Percentiles rank a stretch among this genome's conserved stretches.
These are phyloP conservation scores for Zygoascus hellenicus DNA, from an alignment of 1,139 yeast species.

Conservation along the genomic window DNA sequence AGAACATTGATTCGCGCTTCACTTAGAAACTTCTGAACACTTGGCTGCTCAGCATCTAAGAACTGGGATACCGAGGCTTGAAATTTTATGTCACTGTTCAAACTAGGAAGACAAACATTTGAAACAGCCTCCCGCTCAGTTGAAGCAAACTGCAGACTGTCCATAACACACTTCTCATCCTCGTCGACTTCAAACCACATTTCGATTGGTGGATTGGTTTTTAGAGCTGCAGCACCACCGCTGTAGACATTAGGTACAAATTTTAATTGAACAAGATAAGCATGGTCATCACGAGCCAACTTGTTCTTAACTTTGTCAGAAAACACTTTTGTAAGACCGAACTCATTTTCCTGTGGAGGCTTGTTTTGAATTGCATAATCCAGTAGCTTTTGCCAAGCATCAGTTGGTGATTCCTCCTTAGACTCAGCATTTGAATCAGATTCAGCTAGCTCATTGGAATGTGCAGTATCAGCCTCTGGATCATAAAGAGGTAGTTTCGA, in stretches of 20 bases:
- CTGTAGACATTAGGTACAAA: constrained; percentile 45
- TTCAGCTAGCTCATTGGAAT: constrained; percentile 13
- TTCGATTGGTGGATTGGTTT: constrained; percentile 48
- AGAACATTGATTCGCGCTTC: constrained; percentile 40
- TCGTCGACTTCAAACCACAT: constrained; percentile 46
- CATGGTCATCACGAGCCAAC: constrained; percentile 21
- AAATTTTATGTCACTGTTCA: constrained; percentile 42
- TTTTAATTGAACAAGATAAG: constrained; percentile 42
- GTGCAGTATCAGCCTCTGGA: constrained; percentile 20
- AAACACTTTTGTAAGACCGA: constrained; percentile 20
- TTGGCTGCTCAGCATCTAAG: constrained; percentile 34
- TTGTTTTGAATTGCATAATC: constrained; percentile 4
- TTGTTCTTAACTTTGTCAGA: constrained; percentile 10
- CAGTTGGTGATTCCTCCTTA: constrained; percentile 8
- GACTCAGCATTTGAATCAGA: constrained; percentile 6
- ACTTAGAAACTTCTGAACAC: constrained; percentile 38
- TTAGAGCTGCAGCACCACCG: constrained; percentile 17
- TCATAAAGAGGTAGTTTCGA: constrained; percentile 25
- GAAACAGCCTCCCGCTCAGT: constrained; percentile 46
- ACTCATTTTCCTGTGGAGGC: constrained; percentile 2
- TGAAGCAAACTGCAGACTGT: constrained; percentile 41
- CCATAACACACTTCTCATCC: constrained; percentile 38
- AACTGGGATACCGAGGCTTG: constrained; percentile 35
- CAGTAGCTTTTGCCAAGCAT: constrained; percentile 21
- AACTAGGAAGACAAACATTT: constrained; percentile 40